A percentile compares a stretch with the other conserved stretches of the same genome.
These are phyloP conservation scores for Citeromyces hawaiiensis DNA, from an alignment of 1,139 yeast genomes.

Conservation along the genomic window DNA sequence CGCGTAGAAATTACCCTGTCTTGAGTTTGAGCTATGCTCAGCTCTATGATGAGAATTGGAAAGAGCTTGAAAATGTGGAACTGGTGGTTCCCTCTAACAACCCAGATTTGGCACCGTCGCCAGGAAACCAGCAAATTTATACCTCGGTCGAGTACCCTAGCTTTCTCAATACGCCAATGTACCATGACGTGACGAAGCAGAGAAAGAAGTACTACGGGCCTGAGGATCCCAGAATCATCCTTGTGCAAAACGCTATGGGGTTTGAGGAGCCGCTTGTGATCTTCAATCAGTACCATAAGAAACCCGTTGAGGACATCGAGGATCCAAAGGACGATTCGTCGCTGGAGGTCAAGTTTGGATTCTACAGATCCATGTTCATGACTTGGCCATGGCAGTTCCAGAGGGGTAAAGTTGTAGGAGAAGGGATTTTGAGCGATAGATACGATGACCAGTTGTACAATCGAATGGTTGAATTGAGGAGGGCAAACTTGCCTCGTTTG, in stretches of 20 bases:
- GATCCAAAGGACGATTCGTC: slow-evolving; percentile 19
- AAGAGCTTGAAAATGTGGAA: slow-evolving; percentile 2
- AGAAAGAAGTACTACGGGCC: slow-evolving; percentile 19
- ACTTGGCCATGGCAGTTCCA: slow-evolving; percentile 17
- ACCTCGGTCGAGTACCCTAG: slow-evolving; percentile 13
- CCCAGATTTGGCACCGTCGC: not conserved
- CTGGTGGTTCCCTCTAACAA: not conserved
- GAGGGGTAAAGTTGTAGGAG: slow-evolving; percentile 6
- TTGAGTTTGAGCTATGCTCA: slow-evolving; percentile 28
- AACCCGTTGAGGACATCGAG: not conserved
- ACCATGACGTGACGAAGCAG: slow-evolving; percentile 5
- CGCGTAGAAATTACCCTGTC: slow-evolving; percentile 15
- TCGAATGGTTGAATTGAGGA: not conserved
- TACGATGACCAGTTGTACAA: not conserved
- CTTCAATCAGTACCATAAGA: slow-evolving; percentile 11
- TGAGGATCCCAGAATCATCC: slow-evolving; percentile 32
- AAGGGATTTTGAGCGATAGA: not conserved
- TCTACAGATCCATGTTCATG: slow-evolving; percentile 14
- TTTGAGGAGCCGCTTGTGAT: slow-evolving; percentile 30
- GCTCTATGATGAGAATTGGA: slow-evolving; percentile 31
- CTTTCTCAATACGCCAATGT: slow-evolving; percentile 14
- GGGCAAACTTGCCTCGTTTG: not conserved
- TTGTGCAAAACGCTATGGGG: slow-evolving; percentile 17
- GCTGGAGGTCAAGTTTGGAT: slow-evolving; percentile 15
- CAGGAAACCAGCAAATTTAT: not conserved